phyloP scores from a whole-genome alignment of 2,329 filamentous ascomycete species.

The Lecanicillium sp. region DNA sequence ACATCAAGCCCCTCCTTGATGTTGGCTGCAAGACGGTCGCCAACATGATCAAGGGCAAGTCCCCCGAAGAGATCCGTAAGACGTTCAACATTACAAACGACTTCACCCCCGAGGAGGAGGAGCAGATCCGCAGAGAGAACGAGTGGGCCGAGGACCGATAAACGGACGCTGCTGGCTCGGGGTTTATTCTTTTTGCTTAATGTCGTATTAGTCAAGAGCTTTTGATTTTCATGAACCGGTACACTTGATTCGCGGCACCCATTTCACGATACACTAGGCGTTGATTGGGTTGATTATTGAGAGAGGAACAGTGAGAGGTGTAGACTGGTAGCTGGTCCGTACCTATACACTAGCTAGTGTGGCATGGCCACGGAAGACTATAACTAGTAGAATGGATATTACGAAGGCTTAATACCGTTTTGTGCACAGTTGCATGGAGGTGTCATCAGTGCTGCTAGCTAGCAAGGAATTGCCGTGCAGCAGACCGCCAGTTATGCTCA shows the following conservation, averaged over 20 bases:
- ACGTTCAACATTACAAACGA: conserved; percentile 99
- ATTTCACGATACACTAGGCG: conserved; percentile 5
- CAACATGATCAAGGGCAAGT: conserved; percentile 99
- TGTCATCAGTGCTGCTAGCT: too few species aligned
- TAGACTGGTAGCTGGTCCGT: too few species aligned
- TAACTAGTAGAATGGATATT: too few species aligned
- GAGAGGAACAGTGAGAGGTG: not conserved
- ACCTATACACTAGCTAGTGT: too few species aligned
- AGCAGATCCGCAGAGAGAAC: conserved; percentile 90
- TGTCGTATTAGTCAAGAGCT: conserved; percentile 4
- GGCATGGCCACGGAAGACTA: too few species aligned
- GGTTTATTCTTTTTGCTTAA: conserved; percentile 6
- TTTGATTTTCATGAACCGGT: not conserved
- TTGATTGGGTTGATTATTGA: conserved; percentile 4
- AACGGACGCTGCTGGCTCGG: conserved; percentile 19
- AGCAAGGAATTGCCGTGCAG: too few species aligned
- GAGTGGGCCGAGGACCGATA: conserved; percentile 84
- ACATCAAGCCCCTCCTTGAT: conserved; percentile 96
- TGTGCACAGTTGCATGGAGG: too few species aligned
- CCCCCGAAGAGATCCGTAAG: conserved; percentile 97
- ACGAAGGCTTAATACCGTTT: too few species aligned
- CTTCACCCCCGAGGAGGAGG: conserved; percentile 97
- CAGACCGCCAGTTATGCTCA: too few species aligned
- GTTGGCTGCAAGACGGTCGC: conserved; percentile 99
- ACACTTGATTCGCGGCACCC: conserved; percentile 1